Evolutionary conservation across 1,139 yeast species (phyloP), one percentile per base, ranked within the genome.

Genomic region (Yamadazyma oceani): DNA sequence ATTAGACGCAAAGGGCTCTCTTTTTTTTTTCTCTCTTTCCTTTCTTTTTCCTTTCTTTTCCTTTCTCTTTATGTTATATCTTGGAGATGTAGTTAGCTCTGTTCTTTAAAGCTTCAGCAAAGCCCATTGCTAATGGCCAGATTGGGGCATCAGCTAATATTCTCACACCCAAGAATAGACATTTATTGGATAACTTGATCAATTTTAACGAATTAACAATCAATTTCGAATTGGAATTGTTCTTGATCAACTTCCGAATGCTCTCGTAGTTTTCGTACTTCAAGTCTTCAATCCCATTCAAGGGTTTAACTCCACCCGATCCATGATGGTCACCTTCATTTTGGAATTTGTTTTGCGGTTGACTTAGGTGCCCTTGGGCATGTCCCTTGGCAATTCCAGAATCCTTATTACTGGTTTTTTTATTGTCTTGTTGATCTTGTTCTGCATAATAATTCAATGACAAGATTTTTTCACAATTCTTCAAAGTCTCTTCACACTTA

Each of bases 121-220:
- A 82, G 13, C 82, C 75, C 58, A 83, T 66, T 1, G 88, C 85
- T 38, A 82, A 73, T 1, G 92, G 90, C 92, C 92, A 84, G 12
- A 84, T 82, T 2, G 92, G 90, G 0, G 89, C 88, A 62, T 84
- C 89, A 2, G 88, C 87, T 38, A 85, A 66, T 23, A 84, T 78
- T 44, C 88, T 66, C 11, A 84, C 83, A 21, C 92, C 92, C 38
- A 84, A 60, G 43, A 80, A 79, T 35, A 83, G 59, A 21, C 80
- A 72, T 50, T 80, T 74, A 19, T 74, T 66, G 7, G 85, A 76
- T 27, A 83, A 62, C 29, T 48, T 49, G 14, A 49, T 49, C 30
- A 49, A 40, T 21, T 46, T 49, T 16, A 49, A 41, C n/a, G 49
- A 44, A 38, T 49, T 48, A 14, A 49, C 45, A 31, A 49, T 49